Percentiles rank a stretch among this genome's conserved stretches.
These are phyloP conservation scores for Naganishia onofrii DNA, from an alignment of 768 basidiomycete species.

Conservation along the genomic window DNA sequence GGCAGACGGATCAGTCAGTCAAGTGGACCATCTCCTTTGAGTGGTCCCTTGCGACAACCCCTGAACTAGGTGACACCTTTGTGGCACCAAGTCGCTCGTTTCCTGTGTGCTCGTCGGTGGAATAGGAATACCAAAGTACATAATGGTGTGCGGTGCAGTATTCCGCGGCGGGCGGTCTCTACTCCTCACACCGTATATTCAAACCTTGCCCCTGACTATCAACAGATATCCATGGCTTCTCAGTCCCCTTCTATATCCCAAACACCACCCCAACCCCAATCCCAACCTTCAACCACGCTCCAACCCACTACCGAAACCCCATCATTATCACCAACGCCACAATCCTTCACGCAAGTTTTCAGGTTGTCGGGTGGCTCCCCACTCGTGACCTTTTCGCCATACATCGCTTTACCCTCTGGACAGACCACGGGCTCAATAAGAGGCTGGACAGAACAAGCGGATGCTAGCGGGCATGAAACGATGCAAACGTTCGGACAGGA, in stretches of 20 bases:
- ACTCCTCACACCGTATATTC: background rate
- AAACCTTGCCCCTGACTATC: too few relatives aligned
- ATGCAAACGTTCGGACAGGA: conserved; percentile 4
- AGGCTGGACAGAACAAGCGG: background rate
- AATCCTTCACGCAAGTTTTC: background rate
- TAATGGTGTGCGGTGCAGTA: background rate
- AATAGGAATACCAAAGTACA: background rate
- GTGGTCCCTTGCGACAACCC: background rate
- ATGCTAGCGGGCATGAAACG: background rate
- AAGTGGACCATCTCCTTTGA: too few relatives aligned
- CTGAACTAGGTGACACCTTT: background rate
- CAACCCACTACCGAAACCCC: background rate
- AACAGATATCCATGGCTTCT: background rate
- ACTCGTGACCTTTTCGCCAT: conserved; percentile 5
- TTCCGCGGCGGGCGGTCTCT: background rate
- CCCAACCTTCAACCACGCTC: background rate
- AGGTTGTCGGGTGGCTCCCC: conserved; percentile 6
- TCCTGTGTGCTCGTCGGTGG: background rate
- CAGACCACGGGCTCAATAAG: too few relatives aligned
- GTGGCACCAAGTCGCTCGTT: background rate
- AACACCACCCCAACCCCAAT: background rate
- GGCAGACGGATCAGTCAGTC: too few relatives aligned
- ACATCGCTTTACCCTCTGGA: background rate
- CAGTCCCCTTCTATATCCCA: background rate
- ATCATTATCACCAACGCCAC: background rate